Evolutionary conservation across 192 early-diverging fungal species (phyloP).

Genomic region (Coemansia sp.): DNA sequence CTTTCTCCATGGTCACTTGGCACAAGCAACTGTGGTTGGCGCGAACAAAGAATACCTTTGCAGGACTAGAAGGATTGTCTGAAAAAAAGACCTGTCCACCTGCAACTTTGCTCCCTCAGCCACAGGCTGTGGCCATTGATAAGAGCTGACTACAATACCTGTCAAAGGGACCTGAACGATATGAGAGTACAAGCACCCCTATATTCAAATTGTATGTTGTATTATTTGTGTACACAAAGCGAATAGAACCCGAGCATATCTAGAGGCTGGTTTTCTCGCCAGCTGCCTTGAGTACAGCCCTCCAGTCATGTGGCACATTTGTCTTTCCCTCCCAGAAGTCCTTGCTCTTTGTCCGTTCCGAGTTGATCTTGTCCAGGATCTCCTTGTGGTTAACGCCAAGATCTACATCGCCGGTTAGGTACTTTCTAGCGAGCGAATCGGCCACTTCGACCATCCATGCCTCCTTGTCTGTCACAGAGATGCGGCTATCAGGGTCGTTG

Average conservation of each 20-base stretch:
- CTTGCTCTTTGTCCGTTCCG: conserved; percentile 36
- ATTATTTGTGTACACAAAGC: not conserved
- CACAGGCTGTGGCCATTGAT: not conserved
- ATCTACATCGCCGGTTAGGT: conserved; percentile 8
- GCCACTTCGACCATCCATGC: conserved; percentile 27
- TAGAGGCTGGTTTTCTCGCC: conserved; percentile 22
- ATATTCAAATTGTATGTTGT: not conserved
- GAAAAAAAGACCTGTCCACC: not conserved
- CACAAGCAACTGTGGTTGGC: not conserved
- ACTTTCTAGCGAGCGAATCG: conserved; percentile 6
- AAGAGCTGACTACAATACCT: not conserved
- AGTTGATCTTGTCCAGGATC: conserved; percentile 20
- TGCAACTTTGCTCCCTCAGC: not conserved
- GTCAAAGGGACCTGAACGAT: not conserved
- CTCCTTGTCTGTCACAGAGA: conserved; percentile 6
- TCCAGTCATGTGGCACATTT: conserved; percentile 51
- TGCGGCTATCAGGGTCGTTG: conserved; percentile 25
- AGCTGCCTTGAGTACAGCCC: conserved; percentile 19
- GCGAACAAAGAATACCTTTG: not conserved
- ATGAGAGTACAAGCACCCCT: not conserved
- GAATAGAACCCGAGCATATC: not conserved
- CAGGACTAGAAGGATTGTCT: not conserved
- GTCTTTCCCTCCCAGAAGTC: conserved; percentile 48
- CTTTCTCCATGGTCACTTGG: not conserved
- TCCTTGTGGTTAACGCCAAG: conserved; percentile 6